Conservation (phyloP, 1,284 basidiomycete genomes). For the Ceratobasidium papillatum region DNA sequence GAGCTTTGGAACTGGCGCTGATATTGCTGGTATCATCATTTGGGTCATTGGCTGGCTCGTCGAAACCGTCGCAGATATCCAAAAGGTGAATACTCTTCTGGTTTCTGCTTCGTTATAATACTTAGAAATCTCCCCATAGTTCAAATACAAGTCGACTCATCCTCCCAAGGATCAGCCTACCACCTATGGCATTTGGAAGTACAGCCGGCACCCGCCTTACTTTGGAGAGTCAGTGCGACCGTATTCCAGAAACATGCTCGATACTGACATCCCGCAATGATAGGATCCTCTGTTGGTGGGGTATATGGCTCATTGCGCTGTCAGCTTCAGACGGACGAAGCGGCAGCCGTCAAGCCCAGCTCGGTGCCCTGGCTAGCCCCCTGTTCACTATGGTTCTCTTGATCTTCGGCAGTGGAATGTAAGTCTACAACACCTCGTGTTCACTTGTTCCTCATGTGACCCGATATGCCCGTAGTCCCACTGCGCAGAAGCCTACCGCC, state of each 20-base stretch:
- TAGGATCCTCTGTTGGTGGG: slow-evolving; percentile 78
- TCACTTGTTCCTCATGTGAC: background rate
- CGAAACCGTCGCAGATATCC: slow-evolving; percentile 69
- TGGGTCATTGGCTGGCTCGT: slow-evolving; percentile 69
- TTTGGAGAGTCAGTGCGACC: slow-evolving; percentile 69
- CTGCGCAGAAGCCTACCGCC: slow-evolving; percentile 75
- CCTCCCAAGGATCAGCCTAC: slow-evolving; percentile 64
- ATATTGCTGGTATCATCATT: slow-evolving; percentile 74
- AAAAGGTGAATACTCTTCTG: slow-evolving; percentile 60
- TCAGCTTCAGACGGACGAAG: slow-evolving; percentile 63
- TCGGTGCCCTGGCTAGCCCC: slow-evolving; percentile 68
- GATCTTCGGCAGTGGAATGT: slow-evolving; percentile 46
- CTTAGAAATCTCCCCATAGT: slow-evolving; percentile 52
- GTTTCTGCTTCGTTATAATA: background rate
- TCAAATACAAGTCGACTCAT: slow-evolving; percentile 62
- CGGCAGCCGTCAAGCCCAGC: slow-evolving; percentile 59
- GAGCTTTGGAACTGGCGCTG: slow-evolving; percentile 67
- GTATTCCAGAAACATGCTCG: background rate
- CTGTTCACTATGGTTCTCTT: slow-evolving; percentile 68
- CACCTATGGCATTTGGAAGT: slow-evolving; percentile 55
- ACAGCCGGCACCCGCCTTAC: slow-evolving; percentile 68
- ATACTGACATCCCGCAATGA: slow-evolving; percentile 16
- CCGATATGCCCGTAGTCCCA: slow-evolving; percentile 59
- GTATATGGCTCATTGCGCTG: slow-evolving; percentile 70
- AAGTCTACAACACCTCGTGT: background rate